Evolutionary conservation across 768 basidiomycete genomes (phyloP).

Genomic region (Lentinula guzmanii): DNA sequence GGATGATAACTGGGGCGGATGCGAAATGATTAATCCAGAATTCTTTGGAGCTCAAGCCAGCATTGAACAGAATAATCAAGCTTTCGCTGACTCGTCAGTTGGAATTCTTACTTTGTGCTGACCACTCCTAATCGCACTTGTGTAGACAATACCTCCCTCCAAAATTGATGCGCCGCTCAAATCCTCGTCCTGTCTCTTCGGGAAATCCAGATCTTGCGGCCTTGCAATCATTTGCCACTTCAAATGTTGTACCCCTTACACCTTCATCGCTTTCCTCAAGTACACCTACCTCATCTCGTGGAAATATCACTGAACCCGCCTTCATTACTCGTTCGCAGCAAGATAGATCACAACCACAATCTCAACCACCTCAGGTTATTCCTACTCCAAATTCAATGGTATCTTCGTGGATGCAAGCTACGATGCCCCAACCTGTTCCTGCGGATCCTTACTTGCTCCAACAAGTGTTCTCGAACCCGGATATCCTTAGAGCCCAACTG

Average conservation of each 20-base stretch:
- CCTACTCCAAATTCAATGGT: neutral
- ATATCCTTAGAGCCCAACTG: neutral
- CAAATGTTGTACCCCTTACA: neutral
- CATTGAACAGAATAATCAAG: neutral
- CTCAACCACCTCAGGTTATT: neutral
- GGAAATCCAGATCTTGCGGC: neutral
- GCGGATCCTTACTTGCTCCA: neutral
- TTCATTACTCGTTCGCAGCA: neutral
- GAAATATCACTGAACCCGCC: neutral
- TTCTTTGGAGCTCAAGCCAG: neutral
- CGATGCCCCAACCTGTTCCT: neutral
- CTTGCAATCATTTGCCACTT: neutral
- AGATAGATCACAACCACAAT: neutral
- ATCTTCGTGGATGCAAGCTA: neutral
- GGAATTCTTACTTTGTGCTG: neutral
- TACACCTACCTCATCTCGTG: neutral
- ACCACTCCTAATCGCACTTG: neutral
- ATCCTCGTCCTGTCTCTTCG: neutral
- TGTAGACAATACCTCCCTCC: constrained; percentile 1
- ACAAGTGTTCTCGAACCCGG: neutral
- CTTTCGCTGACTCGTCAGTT: neutral
- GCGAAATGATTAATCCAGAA: neutral
- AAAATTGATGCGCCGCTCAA: neutral
- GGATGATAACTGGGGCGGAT: constrained; percentile 50
- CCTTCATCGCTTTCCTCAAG: neutral